Evolutionary conservation across 73 alveolate genomes (phyloP), one percentile per base, ranked within the genome.

Genomic region (Breviolum minutum): DNA sequence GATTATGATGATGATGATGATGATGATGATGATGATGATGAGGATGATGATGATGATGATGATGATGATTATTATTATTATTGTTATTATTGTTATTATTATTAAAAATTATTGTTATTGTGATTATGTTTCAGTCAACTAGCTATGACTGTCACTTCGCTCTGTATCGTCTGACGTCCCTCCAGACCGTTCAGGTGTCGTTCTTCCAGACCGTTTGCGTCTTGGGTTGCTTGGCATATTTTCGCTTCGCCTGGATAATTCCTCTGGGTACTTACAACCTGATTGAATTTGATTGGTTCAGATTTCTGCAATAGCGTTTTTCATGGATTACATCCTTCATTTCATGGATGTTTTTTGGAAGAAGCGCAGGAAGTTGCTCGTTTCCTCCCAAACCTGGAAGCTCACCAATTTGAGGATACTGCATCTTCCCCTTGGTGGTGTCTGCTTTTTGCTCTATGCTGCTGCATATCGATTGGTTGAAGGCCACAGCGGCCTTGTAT

Each of bases 121-220:
- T n/a, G n/a, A n/a, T n/a, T n/a, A n/a, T n/a, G n/a, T n/a, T n/a
- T 66, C 26, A 66, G 74, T 20, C 74, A 66, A 66, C 26, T 2
- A 66, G 26, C 74, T 66, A 1, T 66, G 63, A 11, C 63, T 77
- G 7, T 20, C 7, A 20, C 30, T 26, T 30, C 13, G 32, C 54
- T 40, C 54, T 0, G 54, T 40, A 40, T 69, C 79, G 27, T 24
- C 5, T 6, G 79, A 69, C 26, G 2, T 24, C 79, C 79, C 84
- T 10, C 54, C 54, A 40, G 54, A 40, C 54, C 54, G 63, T 13
- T 10, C 96, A 90, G 96, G 96, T 90, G 86, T 90, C 96, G 63
- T 90, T 90, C 96, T 90, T 90, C 96, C 96, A 90, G 96, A 90
- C 96, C 24, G 96, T 90, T 20, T 90, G 96, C 68, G 96, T 90